These are phyloP conservation scores for Hyaloperonospora arabidopsidis DNA, from an alignment of 352 stramenopile species.

Conservation along the genomic window DNA sequence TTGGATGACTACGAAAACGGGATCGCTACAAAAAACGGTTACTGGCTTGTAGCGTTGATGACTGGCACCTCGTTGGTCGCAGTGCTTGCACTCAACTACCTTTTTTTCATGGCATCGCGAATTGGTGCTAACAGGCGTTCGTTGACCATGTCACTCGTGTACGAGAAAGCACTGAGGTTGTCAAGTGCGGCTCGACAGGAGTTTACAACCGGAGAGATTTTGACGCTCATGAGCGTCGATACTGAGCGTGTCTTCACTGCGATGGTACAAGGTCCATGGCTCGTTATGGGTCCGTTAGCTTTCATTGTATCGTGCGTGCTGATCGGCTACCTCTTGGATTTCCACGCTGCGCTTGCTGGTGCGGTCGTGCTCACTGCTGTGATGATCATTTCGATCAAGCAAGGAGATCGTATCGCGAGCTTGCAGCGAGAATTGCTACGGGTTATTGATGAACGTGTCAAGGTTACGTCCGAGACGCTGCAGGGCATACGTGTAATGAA, in stretches of 20 bases:
- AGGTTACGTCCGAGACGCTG: constrained; percentile 89
- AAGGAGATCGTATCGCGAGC: constrained; percentile 14
- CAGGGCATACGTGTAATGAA: constrained; percentile 86
- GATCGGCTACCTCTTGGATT: constrained; percentile 28
- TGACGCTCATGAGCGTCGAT: constrained; percentile 38
- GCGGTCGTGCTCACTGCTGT: constrained; percentile 16
- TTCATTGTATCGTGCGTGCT: constrained; percentile 23
- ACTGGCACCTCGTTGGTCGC: constrained; percentile 15
- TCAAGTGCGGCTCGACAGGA: constrained; percentile 37
- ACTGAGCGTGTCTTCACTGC: constrained; percentile 30
- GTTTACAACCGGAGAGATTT: constrained; percentile 33
- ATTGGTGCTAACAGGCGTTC: constrained; percentile 36
- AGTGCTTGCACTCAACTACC: constrained; percentile 30
- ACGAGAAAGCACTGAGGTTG: constrained; percentile 49
- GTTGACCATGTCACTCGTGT: constrained; percentile 38
- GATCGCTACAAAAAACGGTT: constrained; percentile 24
- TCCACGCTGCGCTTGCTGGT: constrained; percentile 10
- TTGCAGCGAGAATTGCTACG: constrained; percentile 19
- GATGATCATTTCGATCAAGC: constrained; percentile 13
- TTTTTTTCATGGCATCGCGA: constrained; percentile 28
- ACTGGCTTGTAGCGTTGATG: constrained; percentile 27
- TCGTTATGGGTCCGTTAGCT: constrained; percentile 22
- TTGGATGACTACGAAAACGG: constrained; percentile 25
- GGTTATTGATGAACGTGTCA: constrained; percentile 76
- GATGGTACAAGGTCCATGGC: constrained; percentile 26